Evolutionary conservation across 306 rosid species (phyloP).

Genomic region (Medicago ruthenica): DNA sequence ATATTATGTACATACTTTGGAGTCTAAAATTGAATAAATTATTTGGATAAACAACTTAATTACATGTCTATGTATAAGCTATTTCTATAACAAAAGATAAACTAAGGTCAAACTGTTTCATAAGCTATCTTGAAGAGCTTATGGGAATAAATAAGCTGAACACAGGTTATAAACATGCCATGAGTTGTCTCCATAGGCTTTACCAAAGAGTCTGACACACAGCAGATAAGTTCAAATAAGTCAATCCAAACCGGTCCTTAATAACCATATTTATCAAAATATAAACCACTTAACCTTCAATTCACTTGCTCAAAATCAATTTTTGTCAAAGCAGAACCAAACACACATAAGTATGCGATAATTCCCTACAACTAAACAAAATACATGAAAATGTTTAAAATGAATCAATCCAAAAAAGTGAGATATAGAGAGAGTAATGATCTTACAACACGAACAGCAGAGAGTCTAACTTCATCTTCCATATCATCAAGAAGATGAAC

Average conservation of each 20-base stretch:
- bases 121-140: neutral
- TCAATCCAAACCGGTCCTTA: too few species aligned
- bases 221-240: too few species aligned
- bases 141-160: neutral
- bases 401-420: neutral
- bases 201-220: too few species aligned
- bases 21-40: neutral
- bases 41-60: too few species aligned
- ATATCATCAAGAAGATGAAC: conserved; percentile 72
- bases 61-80: neutral
- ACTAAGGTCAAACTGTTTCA: neutral
- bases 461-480: conserved; percentile 64
- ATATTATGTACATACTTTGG: neutral
- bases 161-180: neutral
- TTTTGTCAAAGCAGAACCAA: too few species aligned
- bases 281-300: too few species aligned
- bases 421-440: neutral
- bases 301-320: too few species aligned
- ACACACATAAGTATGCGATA: neutral
- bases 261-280: too few species aligned
- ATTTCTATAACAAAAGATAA: neutral
- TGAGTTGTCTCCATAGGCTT: neutral
- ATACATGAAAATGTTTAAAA: neutral
- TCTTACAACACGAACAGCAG: conserved; percentile 74
- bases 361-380: neutral